Conservation (phyloP, 306 rosid genomes). For the Fagus sylvatica region DNA sequence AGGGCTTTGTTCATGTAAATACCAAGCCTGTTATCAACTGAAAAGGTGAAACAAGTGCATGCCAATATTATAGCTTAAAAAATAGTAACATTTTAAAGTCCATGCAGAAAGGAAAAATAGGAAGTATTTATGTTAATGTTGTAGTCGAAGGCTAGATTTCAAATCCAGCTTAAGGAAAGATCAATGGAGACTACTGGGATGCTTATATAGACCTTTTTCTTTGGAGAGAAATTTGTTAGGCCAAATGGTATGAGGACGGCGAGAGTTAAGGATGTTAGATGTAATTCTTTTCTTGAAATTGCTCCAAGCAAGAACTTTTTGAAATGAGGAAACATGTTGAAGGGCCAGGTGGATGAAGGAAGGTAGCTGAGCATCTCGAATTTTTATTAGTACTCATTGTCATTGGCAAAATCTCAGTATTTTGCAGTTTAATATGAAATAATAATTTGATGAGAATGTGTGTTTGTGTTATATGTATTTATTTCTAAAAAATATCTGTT, state of each 20-base stretch:
- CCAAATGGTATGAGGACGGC: neutral
- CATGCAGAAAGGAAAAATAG: neutral
- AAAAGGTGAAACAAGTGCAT: no score
- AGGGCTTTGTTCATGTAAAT: no score
- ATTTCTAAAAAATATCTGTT: no score
- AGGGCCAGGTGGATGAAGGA: neutral
- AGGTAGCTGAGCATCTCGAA: slow-evolving; percentile 3
- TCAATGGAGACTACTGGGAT: neutral
- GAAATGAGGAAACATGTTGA: neutral
- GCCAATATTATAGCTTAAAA: no score
- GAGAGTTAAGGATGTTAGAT: neutral
- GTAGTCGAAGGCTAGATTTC: neutral
- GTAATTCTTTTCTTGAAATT: neutral
- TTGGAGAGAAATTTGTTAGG: neutral
- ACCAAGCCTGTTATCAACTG: no score
- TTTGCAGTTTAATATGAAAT: neutral
- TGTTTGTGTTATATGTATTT: neutral
- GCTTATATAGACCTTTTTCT: neutral
- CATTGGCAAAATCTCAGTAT: neutral
- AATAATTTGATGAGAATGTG: neutral
- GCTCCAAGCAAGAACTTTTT: neutral
- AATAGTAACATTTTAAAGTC: neutral
- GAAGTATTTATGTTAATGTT: neutral
- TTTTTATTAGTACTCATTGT: neutral
- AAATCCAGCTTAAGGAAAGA: neutral